Evolutionary conservation across 2,329 filamentous ascomycete genomes (phyloP).

Genomic region (Mollisiaceae sp.): DNA sequence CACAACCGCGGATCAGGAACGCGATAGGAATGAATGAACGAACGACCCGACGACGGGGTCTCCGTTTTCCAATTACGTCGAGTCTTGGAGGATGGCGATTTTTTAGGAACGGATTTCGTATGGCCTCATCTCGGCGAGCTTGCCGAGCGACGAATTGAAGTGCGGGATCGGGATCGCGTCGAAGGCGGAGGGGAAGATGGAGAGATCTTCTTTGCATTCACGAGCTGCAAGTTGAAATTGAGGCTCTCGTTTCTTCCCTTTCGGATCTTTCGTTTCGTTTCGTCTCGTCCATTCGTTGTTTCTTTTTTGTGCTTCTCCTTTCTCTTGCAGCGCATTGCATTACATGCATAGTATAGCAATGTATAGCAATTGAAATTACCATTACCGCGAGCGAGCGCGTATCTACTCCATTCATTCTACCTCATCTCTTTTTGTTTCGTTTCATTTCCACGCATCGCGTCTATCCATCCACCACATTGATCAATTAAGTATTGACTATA

Average conservation of each 20-base stretch:
- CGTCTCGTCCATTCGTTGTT: too few species aligned
- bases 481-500: neutral
- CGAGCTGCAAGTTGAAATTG: neutral
- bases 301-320: too few species aligned
- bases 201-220: too few species aligned
- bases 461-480: neutral
- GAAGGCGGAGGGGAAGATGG: too few species aligned
- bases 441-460: neutral
- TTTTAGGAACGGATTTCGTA: neutral
- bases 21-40: neutral
- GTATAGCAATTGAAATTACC: neutral
- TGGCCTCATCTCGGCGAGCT: neutral
- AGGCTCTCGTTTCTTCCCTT: neutral
- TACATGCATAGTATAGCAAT: neutral
- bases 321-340: neutral
- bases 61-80: neutral
- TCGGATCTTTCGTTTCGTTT: neutral
- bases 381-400: neutral
- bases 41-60: neutral
- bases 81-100: neutral
- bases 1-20: neutral
- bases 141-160: too few species aligned
- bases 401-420: neutral
- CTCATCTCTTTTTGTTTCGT: neutral
- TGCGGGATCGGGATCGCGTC: too few species aligned